These are phyloP conservation scores for Zizania palustris DNA, from an alignment of 202 grass and related monocot genomes.

Conservation along the genomic window DNA sequence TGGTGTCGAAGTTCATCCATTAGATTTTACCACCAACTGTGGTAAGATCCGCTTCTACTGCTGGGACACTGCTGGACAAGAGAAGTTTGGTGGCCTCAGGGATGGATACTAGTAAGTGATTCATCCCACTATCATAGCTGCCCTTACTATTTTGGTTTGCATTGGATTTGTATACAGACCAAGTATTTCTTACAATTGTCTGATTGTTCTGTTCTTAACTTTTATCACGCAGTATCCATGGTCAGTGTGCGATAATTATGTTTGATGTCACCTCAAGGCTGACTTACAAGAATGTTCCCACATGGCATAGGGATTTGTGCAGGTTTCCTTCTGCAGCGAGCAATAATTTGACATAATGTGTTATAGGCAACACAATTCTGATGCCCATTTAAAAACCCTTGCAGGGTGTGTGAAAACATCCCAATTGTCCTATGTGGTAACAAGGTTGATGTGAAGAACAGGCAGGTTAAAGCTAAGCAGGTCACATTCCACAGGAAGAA, in stretches of 20 bases:
- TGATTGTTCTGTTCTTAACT: background rate
- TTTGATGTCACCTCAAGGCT: conserved; percentile 85
- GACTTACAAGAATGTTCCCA: conserved; percentile 87
- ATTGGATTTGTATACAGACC: background rate
- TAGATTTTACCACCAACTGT: conserved; percentile 85
- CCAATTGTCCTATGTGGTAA: conserved; percentile 86
- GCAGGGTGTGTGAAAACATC: conserved; percentile 87
- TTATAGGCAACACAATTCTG: background rate
- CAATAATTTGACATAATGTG: background rate
- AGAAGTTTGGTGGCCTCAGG: conserved; percentile 84
- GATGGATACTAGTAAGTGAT: conserved; percentile 89
- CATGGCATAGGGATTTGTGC: conserved; percentile 88
- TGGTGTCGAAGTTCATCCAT: conserved; percentile 81
- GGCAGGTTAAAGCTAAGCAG: conserved; percentile 85
- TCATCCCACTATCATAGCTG: background rate
- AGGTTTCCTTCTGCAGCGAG: conserved; percentile 39
- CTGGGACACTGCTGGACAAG: conserved; percentile 89
- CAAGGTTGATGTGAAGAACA: conserved; percentile 93
- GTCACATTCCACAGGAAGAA: conserved; percentile 94
- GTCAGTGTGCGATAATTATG: conserved; percentile 84
- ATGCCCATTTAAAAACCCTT: conserved; percentile 6
- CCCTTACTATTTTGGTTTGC: background rate
- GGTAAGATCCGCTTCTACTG: conserved; percentile 89
- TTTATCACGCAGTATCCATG: conserved; percentile 60
- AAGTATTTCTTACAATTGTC: background rate